A percentile compares a stretch with the other conserved stretches of the same genome.
phyloP scores from a whole-genome alignment of 2,329 filamentous ascomycete species.

The Ascochyta koolunga region DNA sequence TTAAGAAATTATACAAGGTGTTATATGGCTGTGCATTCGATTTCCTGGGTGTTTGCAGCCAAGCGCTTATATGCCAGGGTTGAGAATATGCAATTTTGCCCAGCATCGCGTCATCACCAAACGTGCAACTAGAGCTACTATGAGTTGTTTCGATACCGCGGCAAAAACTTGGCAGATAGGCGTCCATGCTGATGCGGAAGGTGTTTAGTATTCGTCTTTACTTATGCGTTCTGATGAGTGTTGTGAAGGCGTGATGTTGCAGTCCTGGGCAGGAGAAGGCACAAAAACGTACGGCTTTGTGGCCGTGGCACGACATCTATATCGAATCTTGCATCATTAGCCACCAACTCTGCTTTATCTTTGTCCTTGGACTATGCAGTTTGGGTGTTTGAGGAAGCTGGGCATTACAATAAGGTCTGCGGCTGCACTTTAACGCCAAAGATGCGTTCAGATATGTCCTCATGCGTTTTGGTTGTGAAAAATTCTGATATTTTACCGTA shows the following conservation, averaged over 20 bases:
- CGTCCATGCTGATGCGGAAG: constrained; percentile 1
- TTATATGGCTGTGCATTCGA: constrained; percentile 1
- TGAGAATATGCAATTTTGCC: constrained; percentile 18
- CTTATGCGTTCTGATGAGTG: not conserved
- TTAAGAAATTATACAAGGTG: not conserved
- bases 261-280: not conserved
- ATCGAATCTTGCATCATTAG: not conserved
- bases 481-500: too few species aligned
- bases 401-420: not conserved
- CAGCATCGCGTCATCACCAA: constrained; percentile 25
- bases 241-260: not conserved
- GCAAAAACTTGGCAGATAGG: constrained; percentile 4
- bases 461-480: too few species aligned
- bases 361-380: not conserved
- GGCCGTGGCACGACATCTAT: not conserved
- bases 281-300: not conserved
- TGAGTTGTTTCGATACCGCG: not conserved
- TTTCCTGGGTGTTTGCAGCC: not conserved
- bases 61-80: not conserved
- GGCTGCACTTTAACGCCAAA: too few species aligned
- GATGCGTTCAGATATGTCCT: too few species aligned
- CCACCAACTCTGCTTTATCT: not conserved
- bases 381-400: not conserved
- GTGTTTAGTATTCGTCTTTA: not conserved
- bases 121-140: not conserved